Base-by-base conservation (phyloP, 2,329 filamentous ascomycete species). In the Ophiostoma sp. region DNA sequence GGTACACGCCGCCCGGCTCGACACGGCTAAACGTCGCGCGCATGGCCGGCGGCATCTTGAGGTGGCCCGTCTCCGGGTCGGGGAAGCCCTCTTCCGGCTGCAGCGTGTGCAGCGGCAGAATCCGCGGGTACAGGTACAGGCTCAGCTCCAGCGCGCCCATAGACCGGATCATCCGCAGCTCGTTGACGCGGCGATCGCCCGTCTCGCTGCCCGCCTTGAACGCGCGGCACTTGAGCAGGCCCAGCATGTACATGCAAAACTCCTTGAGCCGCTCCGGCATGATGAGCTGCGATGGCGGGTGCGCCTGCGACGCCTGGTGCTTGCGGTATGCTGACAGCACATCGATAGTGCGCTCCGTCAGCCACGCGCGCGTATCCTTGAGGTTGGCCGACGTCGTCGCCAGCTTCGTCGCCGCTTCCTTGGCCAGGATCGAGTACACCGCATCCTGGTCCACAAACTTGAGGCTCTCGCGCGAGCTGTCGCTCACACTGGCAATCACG, bases 371-470 rank as follows among this genome's bases (percentile, higher is more conserved):
- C 71, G 97, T 90, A 72, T 98, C 94, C 76, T 96, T 96, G 69
- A 97, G 84, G 6, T 87, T 84, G 83, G 79, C 89, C 80, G 83
- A 96, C 81, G 78, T 86, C 13, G 84, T 84, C 6, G 89, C 84
- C 75, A 97, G 89, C 78, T 93, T 93, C n/a, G 91, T 89, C 57
- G 93, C 91, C 54, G 94, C 93, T 79, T 99, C 94, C 82, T 98
- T 98, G 65, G 94, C 93, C 71, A 99, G 87, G 71, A 98, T 87
- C 52, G 88, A 87, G 71, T 94, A 87, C 33, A 99, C 92, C 7
- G 95, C 94, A 79, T 99, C 95, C 78, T 99, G 94, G 77, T 99
- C 95, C 57, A 98, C 90, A 77, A 93, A 95, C 76, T 94, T 95
- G 87, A 98, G 92, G 76, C 85, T 87, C 72, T 97, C 93, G 73